Evolutionary conservation across 1,139 yeast species (phyloP).

Genomic region (Geotrichum bryndzae): DNA sequence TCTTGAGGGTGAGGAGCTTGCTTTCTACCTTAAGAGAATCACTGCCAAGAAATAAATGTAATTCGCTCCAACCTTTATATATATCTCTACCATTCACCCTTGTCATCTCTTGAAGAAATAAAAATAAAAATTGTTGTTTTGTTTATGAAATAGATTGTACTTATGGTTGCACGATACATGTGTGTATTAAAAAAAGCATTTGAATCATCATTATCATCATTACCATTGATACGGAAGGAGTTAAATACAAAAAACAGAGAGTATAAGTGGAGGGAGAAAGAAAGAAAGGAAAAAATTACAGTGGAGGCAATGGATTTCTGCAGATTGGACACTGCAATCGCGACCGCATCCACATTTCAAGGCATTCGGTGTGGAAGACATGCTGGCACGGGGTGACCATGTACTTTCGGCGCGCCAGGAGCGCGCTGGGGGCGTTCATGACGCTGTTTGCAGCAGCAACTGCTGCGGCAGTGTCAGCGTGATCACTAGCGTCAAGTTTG

Average conservation of each 20-base stretch:
- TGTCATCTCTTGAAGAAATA: neutral
- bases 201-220: neutral
- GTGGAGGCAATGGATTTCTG: constrained; percentile 76
- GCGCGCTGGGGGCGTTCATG: constrained; percentile 31
- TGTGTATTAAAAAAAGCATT: neutral
- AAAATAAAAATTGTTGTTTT: neutral
- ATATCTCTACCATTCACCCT: neutral
- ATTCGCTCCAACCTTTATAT: neutral
- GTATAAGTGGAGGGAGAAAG: too few relatives aligned
- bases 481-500: neutral
- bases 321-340: constrained; percentile 93
- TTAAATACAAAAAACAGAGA: too few relatives aligned
- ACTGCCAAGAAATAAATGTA: constrained; percentile 88
- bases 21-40: constrained; percentile 99
- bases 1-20: constrained; percentile 99
- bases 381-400: constrained; percentile 94
- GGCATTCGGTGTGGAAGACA: constrained; percentile 78
- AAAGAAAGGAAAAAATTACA: constrained; percentile 17
- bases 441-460: constrained; percentile 25
- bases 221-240: neutral
- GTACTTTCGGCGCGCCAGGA: constrained; percentile 43
- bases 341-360: constrained; percentile 90
- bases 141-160: neutral
- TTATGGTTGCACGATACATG: neutral
- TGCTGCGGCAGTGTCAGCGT: constrained; percentile 30